These are phyloP conservation scores for Neurospora terricola DNA, from an alignment of 495 filamentous ascomycete genomes.

Conservation along the genomic window DNA sequence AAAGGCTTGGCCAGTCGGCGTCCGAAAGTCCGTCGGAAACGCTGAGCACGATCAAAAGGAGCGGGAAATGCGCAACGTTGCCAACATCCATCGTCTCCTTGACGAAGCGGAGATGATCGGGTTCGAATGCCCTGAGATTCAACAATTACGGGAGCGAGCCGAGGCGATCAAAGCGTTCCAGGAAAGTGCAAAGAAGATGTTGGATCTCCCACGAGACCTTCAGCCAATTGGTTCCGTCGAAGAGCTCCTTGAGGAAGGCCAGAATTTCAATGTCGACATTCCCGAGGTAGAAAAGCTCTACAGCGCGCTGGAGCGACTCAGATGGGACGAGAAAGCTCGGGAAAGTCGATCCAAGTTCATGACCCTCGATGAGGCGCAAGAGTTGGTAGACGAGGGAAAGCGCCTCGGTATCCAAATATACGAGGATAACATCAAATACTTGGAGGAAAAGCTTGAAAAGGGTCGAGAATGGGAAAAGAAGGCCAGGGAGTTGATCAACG, in stretches of 20 bases:
- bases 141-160: constrained; percentile 74
- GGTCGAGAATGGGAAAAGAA: constrained; percentile 89
- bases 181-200: constrained; percentile 57
- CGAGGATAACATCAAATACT: constrained; percentile 66
- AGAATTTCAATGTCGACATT: constrained; percentile 87
- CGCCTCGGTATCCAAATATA: constrained; percentile 65
- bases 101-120: constrained; percentile 76
- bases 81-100: constrained; percentile 80
- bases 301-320: constrained; percentile 69
- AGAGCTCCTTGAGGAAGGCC: constrained; percentile 78
- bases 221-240: constrained; percentile 63
- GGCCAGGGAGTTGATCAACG: constrained; percentile 84
- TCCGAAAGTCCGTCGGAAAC: constrained; percentile 55
- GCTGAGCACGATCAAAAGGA: constrained; percentile 70
- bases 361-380: constrained; percentile 65
- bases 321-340: constrained; percentile 75
- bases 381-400: constrained; percentile 64
- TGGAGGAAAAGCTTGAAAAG: constrained; percentile 60
- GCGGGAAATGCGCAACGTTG: constrained; percentile 79
- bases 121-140: constrained; percentile 92
- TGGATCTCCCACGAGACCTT: constrained; percentile 45
- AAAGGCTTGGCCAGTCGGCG: constrained; percentile 69
- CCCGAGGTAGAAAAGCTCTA: constrained; percentile 83
- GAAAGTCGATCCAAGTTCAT: constrained; percentile 50
- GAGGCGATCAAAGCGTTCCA: constrained; percentile 84